Conservation (phyloP, 2,329 filamentous ascomycete species). For the Hymenoscyphus linearis region DNA sequence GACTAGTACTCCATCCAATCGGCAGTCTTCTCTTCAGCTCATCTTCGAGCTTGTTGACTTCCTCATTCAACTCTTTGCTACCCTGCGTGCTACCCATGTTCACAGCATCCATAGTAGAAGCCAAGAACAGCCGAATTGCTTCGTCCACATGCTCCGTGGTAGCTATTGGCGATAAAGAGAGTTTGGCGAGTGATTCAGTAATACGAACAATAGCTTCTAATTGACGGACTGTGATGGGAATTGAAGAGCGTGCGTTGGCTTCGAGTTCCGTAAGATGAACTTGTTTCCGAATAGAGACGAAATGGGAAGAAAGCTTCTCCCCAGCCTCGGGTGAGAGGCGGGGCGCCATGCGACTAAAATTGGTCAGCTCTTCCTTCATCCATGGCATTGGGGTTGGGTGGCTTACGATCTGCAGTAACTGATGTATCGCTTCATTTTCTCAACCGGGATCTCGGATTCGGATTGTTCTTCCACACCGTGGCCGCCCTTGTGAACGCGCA, state of each 20-base stretch:
- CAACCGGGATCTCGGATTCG: constrained; percentile 85
- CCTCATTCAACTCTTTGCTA: constrained; percentile 84
- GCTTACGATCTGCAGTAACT: constrained; percentile 91
- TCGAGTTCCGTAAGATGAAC: constrained; percentile 88
- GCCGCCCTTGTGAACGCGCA: constrained; percentile 93
- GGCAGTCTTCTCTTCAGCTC: constrained; percentile 83
- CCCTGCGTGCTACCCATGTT: constrained; percentile 81
- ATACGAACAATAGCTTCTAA: constrained; percentile 97
- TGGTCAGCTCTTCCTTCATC: background rate
- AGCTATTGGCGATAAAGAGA: constrained; percentile 78
- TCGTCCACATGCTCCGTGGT: constrained; percentile 93
- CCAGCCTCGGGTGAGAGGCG: constrained; percentile 85
- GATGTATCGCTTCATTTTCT: constrained; percentile 96
- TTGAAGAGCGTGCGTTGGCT: constrained; percentile 83
- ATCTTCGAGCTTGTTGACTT: constrained; percentile 79
- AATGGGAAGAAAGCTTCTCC: constrained; percentile 94
- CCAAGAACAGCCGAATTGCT: constrained; percentile 92
- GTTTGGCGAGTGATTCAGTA: constrained; percentile 89
- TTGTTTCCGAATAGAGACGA: constrained; percentile 91
- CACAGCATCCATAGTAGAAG: constrained; percentile 96
- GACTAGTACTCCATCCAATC: constrained; percentile 90
- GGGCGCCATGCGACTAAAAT: constrained; percentile 79
- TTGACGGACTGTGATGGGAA: constrained; percentile 96
- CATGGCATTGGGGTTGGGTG: background rate
- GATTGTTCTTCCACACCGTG: constrained; percentile 74